Evolutionary conservation across 1,284 basidiomycete species (phyloP).

Genomic region (Puccinia coronata): DNA sequence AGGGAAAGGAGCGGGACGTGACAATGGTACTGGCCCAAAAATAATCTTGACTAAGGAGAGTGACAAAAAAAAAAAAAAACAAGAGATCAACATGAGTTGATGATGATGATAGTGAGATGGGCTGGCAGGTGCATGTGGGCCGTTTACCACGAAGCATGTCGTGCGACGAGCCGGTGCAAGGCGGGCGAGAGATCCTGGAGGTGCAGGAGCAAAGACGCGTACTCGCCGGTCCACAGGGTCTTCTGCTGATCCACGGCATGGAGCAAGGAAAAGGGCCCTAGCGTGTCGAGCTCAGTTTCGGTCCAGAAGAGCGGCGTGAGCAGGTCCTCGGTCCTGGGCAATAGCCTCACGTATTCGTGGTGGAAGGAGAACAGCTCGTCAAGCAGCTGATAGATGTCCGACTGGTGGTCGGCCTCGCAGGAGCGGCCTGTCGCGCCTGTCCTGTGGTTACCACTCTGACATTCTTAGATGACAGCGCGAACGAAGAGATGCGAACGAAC

Average conservation of each 20-base stretch:
- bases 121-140: no score
- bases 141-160: constrained; percentile 27
- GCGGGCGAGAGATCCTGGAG: neutral
- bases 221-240: constrained; percentile 16
- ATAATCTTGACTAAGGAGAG: constrained; percentile 29
- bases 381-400: neutral
- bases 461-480: no score
- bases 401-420: neutral
- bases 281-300: constrained; percentile 1
- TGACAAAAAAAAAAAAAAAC: neutral
- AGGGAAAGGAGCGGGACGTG: constrained; percentile 37
- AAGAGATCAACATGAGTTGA: no score
- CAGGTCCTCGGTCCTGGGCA: constrained; percentile 6
- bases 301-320: constrained; percentile 43
- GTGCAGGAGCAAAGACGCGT: neutral
- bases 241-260: constrained; percentile 13
- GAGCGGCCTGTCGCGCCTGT: neutral
- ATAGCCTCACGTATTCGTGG: constrained; percentile 20
- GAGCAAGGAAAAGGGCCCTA: constrained; percentile 13
- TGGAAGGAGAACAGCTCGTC: constrained; percentile 31
- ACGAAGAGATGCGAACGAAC: neutral
- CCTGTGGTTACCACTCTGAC: no score
- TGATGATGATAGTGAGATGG: no score
- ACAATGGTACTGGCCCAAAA: constrained; percentile 44
- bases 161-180: constrained; percentile 14